Evolutionary conservation across 2,329 filamentous ascomycete genomes (phyloP).

Genomic region (Metarhizium sp.): DNA sequence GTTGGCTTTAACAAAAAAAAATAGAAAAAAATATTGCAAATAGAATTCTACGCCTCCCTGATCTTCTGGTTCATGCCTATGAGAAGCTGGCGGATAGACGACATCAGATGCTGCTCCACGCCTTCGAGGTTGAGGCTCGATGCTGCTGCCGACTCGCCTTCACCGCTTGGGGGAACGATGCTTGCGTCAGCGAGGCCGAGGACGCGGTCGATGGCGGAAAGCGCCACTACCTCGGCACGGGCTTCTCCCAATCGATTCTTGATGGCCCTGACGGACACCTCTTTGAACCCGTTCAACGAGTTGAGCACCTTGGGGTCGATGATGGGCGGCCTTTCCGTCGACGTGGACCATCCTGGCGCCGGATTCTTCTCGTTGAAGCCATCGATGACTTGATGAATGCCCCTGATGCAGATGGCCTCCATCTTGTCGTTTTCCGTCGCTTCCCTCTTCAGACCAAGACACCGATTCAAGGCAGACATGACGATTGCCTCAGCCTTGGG

Average conservation of each 20-base stretch:
- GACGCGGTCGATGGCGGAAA: conserved; percentile 42
- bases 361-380: conserved; percentile 31
- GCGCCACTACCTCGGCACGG: conserved; percentile 35
- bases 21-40: background rate
- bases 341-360: conserved; percentile 19
- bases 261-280: conserved; percentile 33
- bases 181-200: conserved; percentile 37
- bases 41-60: conserved; percentile 8
- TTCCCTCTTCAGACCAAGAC: conserved; percentile 36
- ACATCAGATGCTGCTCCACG: conserved; percentile 31
- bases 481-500: conserved; percentile 37
- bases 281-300: conserved; percentile 35
- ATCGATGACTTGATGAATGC: conserved; percentile 31
- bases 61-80: conserved; percentile 30
- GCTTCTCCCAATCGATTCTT: conserved; percentile 28
- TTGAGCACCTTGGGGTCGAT: conserved; percentile 31
- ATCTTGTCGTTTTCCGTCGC: conserved; percentile 35
- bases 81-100: conserved; percentile 29
- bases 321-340: conserved; percentile 17
- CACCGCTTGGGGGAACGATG: conserved; percentile 24
- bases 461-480: conserved; percentile 44
- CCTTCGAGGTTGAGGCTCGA: conserved; percentile 25
- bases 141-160: conserved; percentile 16
- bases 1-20: background rate
- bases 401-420: conserved; percentile 36